Conservation (phyloP, 2,329 filamentous ascomycete genomes). For the Neonectria hederae region DNA sequence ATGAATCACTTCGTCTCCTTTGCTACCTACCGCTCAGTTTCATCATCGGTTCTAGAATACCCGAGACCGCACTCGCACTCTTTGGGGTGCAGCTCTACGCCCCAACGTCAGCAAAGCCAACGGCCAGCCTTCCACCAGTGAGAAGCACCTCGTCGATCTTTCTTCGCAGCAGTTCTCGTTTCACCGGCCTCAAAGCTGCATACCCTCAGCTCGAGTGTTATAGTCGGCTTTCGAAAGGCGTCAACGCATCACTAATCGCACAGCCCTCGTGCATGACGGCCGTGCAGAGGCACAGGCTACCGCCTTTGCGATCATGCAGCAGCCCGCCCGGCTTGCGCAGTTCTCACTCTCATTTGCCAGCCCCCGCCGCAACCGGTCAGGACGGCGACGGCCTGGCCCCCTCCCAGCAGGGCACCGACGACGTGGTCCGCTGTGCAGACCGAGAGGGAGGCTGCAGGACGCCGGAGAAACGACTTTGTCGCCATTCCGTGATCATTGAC, state of each 20-base stretch:
- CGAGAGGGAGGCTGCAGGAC: conserved; percentile 19
- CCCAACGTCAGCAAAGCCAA: not conserved
- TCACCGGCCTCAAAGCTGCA: conserved; percentile 7
- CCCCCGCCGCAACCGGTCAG: conserved; percentile 21
- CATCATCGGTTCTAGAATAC: conserved; percentile 23
- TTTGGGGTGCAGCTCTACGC: not conserved
- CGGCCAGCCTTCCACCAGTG: not conserved
- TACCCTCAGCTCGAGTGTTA: conserved; percentile 1
- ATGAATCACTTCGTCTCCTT: conserved; percentile 11
- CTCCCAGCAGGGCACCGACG: conserved; percentile 4
- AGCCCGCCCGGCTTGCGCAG: conserved; percentile 8
- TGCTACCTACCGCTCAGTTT: conserved; percentile 17
- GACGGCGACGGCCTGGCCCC: conserved; percentile 1
- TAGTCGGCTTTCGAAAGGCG: not conserved
- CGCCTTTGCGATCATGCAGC: conserved; percentile 13
- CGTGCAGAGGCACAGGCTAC: not conserved
- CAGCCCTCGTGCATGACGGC: not conserved
- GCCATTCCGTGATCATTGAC: conserved; percentile 8
- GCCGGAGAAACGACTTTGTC: not conserved
- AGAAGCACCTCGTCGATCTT: not conserved
- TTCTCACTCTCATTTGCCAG: conserved; percentile 18
- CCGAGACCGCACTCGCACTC: conserved; percentile 12
- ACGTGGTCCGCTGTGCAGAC: conserved; percentile 15
- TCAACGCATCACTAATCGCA: not conserved
- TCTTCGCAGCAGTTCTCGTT: not conserved